Base-by-base conservation (phyloP, 2,329 filamentous ascomycete genomes). In the Alternaria conjuncta region DNA sequence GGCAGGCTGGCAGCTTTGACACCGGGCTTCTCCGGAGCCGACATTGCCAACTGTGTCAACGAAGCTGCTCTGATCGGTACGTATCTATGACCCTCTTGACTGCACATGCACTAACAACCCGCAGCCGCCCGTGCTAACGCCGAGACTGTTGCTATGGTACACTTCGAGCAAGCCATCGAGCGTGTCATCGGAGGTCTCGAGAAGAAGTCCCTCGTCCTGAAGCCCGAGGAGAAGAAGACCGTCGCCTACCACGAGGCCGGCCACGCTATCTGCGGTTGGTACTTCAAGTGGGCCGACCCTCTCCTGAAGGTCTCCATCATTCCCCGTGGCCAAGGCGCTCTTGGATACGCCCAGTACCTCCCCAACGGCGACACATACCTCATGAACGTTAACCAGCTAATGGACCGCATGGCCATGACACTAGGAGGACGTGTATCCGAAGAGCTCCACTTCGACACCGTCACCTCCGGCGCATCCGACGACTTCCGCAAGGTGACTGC, bases 351-450 rank as follows among this genome's bases (percentile, higher is more conserved):
- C 2, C 96, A 99, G 81, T 98, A 98, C 79, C 87, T 99, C n/a
- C 96, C 96, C 1, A 87, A 90, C 21, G 90, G 90, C 60, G 96
- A 99, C 77, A 93, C 93, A 9, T 98, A 98, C 80, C 87, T 99
- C 68, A 96, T 99, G 94, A 97, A 91, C 76, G 90, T 93, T 68
- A 90, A 94, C 78, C 96, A 99, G 82, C 86, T 99, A 45, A 97
- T 98, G 93, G 96, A 99, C 80, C 94, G 96, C 72, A 99, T 99
- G 96, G 96, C 96, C 68, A 99, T 99, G 96, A 97, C 95, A 3
- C 90, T 99, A 59, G 96, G 94, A 72, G 96, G 96, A 2, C 93
- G 96, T 69, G 92, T 99, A 23, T 96, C 92, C 20, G 96, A 99
- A 82, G 96, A 99, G 81, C 84, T 99, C 8, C 95, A 99, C 83